A percentile compares a stretch with the other conserved stretches of the same genome.
phyloP scores from a whole-genome alignment of 345 rosid species.

The Cardiospermum halicacabum region DNA sequence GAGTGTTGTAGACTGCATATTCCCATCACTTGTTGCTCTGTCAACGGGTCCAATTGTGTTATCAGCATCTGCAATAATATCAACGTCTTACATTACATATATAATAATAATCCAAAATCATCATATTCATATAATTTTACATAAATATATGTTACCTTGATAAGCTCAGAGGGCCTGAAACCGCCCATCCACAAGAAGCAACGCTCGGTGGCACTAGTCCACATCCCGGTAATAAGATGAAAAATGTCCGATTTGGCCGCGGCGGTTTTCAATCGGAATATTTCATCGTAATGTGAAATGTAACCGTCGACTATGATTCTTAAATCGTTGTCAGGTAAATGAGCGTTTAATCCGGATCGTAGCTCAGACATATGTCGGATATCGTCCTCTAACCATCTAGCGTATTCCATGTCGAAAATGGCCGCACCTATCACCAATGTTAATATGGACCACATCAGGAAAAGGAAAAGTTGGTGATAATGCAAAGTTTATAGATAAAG shows the following conservation, averaged over 20 bases:
- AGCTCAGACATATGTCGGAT: constrained; percentile 81
- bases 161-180: constrained; percentile 86
- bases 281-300: constrained; percentile 78
- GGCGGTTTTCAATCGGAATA: constrained; percentile 60
- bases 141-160: constrained; percentile 63
- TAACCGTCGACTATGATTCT: constrained; percentile 68
- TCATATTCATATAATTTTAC: too few species aligned
- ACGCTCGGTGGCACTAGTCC: constrained; percentile 89
- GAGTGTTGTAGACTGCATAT: constrained; percentile 90
- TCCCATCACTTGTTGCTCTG: constrained; percentile 93
- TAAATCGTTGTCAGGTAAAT: constrained; percentile 67
- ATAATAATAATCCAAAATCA: too few species aligned
- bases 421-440: constrained; percentile 56
- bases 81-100: too few species aligned
- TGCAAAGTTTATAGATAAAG: constrained; percentile 18
- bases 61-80: constrained; percentile 84
- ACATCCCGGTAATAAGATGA: constrained; percentile 82
- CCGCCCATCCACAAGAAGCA: constrained; percentile 99
- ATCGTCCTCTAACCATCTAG: constrained; percentile 91
- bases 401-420: constrained; percentile 89
- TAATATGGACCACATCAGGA: not conserved
- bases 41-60: constrained; percentile 74
- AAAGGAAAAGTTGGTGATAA: constrained; percentile 15
- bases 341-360: constrained; percentile 67
- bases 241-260: constrained; percentile 84